A percentile compares a stretch with the other conserved stretches of the same genome.
phyloP scores from a whole-genome alignment of 2,329 filamentous ascomycete species.

The Monosporascus cannonballus region DNA sequence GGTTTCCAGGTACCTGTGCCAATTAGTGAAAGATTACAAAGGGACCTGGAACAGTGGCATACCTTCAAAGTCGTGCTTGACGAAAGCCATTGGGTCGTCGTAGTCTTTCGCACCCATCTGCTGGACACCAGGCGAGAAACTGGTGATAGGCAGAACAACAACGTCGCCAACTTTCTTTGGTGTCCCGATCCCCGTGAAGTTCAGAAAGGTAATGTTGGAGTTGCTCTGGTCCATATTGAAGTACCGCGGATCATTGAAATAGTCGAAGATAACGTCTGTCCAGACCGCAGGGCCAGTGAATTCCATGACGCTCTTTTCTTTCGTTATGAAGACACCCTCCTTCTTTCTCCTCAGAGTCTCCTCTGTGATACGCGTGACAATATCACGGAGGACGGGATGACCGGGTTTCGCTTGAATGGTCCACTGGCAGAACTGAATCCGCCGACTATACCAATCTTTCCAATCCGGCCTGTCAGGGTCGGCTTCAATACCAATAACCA shows the following conservation, averaged over 20 bases:
- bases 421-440: conserved; percentile 99
- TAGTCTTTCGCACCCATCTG: conserved; percentile 88
- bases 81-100: conserved; percentile 94
- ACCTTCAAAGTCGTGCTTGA: conserved; percentile 97
- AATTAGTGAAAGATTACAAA: neutral
- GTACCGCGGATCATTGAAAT: conserved; percentile 86
- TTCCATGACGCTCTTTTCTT: conserved; percentile 77
- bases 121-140: conserved; percentile 89
- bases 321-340: conserved; percentile 39
- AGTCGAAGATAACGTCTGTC: conserved; percentile 88
- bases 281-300: conserved; percentile 91
- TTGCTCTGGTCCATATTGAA: conserved; percentile 72
- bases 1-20: conserved; percentile 67
- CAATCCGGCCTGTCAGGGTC: conserved; percentile 91
- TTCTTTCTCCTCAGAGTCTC: conserved; percentile 71
- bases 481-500: conserved; percentile 92
- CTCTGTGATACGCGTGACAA: conserved; percentile 80
- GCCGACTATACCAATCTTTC: conserved; percentile 90
- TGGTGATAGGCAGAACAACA: conserved; percentile 88
- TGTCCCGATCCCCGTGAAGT: conserved; percentile 81
- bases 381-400: conserved; percentile 82
- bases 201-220: conserved; percentile 72
- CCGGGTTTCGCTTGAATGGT: conserved; percentile 95
- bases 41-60: conserved; percentile 22
- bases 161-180: conserved; percentile 90